Percentiles rank a stretch among this genome's conserved stretches.
These are phyloP conservation scores for Diaporthe destruens DNA, from an alignment of 2,329 filamentous ascomycete species.

Conservation along the genomic window DNA sequence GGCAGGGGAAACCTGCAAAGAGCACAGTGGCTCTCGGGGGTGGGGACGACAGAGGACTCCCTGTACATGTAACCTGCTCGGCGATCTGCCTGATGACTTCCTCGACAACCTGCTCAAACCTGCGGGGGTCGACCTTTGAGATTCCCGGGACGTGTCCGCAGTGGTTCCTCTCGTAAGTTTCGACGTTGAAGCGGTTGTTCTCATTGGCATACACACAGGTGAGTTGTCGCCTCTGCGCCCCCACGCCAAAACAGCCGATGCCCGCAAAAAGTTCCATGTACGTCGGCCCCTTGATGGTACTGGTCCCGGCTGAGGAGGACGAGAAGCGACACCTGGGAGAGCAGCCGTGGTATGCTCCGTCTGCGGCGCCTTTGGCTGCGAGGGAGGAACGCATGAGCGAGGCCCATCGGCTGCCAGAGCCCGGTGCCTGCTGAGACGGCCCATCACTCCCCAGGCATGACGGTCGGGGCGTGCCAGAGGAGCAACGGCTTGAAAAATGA, in stretches of 20 bases:
- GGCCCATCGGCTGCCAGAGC: background rate
- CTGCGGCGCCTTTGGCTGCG: background rate
- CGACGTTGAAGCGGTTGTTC: background rate
- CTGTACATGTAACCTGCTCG: background rate
- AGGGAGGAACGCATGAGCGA: background rate
- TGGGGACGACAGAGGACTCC: too few species aligned
- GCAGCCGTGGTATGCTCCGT: background rate
- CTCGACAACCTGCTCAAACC: too few species aligned
- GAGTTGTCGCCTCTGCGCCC: too few species aligned
- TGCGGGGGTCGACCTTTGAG: background rate
- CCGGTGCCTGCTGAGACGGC: background rate
- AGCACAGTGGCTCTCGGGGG: background rate
- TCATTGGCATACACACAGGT: slow-evolving; percentile 4
- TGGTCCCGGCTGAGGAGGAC: background rate
- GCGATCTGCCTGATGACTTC: too few species aligned
- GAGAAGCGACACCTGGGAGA: background rate
- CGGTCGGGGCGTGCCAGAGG: background rate
- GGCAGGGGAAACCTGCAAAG: slow-evolving; percentile 7
- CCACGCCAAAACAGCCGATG: background rate
- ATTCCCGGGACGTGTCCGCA: background rate
- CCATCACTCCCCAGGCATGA: background rate
- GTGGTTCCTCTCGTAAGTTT: slow-evolving; percentile 12
- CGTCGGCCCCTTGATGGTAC: background rate
- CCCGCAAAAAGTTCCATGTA: background rate
- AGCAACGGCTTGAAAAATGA: background rate